Percentiles rank a stretch among this genome's conserved stretches.
These are phyloP conservation scores for Didymella pomorum DNA, from an alignment of 2,329 filamentous ascomycete species.

Conservation along the genomic window DNA sequence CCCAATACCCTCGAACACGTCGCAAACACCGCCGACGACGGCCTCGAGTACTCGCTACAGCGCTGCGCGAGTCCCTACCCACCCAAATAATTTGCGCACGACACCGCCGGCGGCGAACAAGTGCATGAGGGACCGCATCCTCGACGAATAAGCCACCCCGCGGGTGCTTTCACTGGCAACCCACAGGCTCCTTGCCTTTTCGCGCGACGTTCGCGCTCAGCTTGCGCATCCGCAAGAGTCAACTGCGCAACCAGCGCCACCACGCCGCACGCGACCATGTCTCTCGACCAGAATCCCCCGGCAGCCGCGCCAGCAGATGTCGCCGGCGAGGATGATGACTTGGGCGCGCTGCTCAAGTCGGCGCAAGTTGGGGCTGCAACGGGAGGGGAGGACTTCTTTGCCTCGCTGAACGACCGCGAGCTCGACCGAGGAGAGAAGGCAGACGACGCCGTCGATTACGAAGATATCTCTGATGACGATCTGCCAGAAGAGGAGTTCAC, in stretches of 20 bases:
- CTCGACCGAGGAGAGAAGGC: conserved; percentile 75
- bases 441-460: conserved; percentile 89
- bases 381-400: conserved; percentile 34
- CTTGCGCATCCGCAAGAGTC: not conserved
- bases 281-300: conserved; percentile 27
- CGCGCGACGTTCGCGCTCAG: not conserved
- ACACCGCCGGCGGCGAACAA: conserved; percentile 21
- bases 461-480: conserved; percentile 91
- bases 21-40: not conserved
- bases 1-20: not conserved
- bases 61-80: not conserved
- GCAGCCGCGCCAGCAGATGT: conserved; percentile 18
- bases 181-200: conserved; percentile 4
- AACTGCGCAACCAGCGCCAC: not conserved
- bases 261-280: conserved; percentile 37
- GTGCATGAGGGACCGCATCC: conserved; percentile 35
- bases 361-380: conserved; percentile 31
- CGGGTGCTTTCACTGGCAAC: conserved; percentile 26
- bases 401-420: conserved; percentile 41
- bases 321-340: conserved; percentile 35
- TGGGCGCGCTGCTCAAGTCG: conserved; percentile 31
- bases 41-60: not conserved
- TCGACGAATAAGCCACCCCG: conserved; percentile 24
- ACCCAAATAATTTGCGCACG: not conserved
- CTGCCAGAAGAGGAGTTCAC: conserved; percentile 73